phyloP scores from a whole-genome alignment of 257 asterid species.

The Solanum habrochaites region DNA sequence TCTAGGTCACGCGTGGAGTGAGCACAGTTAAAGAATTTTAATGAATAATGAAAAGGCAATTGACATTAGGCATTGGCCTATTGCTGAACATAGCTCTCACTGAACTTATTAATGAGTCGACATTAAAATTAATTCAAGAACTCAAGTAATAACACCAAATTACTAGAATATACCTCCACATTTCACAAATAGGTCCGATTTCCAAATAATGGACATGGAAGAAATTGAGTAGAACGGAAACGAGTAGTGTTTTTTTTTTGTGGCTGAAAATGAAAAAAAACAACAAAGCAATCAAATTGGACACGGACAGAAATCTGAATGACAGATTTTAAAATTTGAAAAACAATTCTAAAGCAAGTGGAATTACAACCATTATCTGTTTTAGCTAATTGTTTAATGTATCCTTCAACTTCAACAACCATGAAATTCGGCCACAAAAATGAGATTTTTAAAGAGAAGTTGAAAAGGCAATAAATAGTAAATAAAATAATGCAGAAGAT shows the following conservation, averaged over 20 bases:
- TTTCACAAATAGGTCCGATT: neutral
- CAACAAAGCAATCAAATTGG: neutral
- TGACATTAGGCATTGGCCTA: neutral
- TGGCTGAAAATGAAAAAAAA: neutral
- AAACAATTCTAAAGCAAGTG: neutral
- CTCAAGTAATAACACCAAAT: neutral
- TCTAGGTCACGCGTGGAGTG: neutral
- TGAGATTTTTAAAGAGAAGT: neutral
- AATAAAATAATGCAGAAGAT: neutral
- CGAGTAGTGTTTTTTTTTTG: neutral
- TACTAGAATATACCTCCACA: neutral
- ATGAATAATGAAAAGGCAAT: neutral
- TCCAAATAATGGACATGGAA: neutral
- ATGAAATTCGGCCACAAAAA: neutral
- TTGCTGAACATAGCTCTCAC: neutral
- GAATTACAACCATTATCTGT: neutral
- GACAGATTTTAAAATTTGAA: neutral
- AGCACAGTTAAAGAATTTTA: neutral
- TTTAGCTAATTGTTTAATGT: neutral
- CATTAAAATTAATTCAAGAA: neutral
- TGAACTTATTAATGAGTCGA: neutral
- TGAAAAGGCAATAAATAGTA: neutral
- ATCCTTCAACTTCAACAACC: neutral
- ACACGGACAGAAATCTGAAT: neutral
- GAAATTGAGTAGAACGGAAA: neutral